phyloP scores from a whole-genome alignment of 805 yeast species.

The Grigorovia yakushimaensis region DNA sequence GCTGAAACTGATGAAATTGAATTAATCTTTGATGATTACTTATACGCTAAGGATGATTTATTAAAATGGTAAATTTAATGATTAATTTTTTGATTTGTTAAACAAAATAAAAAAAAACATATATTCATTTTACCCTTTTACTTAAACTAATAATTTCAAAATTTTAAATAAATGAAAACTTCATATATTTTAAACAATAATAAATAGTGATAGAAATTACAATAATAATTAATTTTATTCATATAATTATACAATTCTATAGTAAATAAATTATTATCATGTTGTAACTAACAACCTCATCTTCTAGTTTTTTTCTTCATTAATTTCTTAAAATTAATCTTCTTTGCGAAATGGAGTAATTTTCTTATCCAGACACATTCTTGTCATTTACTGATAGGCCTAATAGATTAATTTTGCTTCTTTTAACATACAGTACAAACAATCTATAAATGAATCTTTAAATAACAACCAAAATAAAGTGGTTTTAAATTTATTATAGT shows the following conservation, averaged over 20 bases:
- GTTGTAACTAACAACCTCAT: neutral
- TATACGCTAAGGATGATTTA: constrained; percentile 30
- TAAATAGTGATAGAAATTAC: neutral
- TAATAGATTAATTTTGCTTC: no score
- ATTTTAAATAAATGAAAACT: neutral
- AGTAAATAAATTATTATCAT: neutral
- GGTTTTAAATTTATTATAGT: neutral
- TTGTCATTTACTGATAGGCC: no score
- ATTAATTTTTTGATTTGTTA: neutral
- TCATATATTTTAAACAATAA: neutral
- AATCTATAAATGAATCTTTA: no score
- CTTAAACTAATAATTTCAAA: neutral
- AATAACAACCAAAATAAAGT: neutral
- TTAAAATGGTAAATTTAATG: constrained; percentile 23
- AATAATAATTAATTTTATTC: neutral
- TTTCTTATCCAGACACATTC: no score
- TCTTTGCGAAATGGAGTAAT: no score
- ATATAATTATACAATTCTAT: neutral
- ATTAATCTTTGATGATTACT: constrained; percentile 30
- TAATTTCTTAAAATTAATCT: no score
- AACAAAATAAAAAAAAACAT: neutral
- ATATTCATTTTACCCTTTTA: neutral
- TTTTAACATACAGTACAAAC: no score
- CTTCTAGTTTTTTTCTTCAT: no score
- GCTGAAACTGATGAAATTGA: constrained; percentile 32